Base-by-base conservation (phyloP, 495 filamentous ascomycete species). In the Neurospora sp. region DNA sequence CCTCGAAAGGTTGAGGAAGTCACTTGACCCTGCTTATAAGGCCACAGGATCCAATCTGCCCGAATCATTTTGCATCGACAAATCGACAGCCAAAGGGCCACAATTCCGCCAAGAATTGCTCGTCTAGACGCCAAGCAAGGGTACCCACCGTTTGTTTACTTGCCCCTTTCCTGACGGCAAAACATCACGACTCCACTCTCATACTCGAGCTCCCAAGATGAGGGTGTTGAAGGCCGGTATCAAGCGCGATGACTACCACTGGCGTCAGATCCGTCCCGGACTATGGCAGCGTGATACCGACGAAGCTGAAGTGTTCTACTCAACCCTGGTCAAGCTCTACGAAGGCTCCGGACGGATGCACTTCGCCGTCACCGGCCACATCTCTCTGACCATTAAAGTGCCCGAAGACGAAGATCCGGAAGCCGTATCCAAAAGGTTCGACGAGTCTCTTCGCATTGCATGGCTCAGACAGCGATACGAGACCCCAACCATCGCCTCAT, bases 301-400 rank as follows among this genome's bases (percentile, higher is more conserved):
- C 72, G 85, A 86, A 69, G 78, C 75, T 1, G 85, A 87, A 73
- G 77, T 77, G 48, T 82, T 83, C 42, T 87, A 86, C 70, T 78
- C 78, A 0, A 73, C 79, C 3, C 70, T 85, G 24, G 75, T 77
- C 3, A 83, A 82, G 71, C 71, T 74, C 9, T 85, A 80, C 59
- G 79, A 81, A 36, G 82, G 82, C 5, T 84, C 76, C 69, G 83
- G 81, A 2, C 79, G 80, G 2, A 80, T 77, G 70, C 82, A 79
- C 72, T 86, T 86, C 71, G 80, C 80, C n/a, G 82, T 84, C 69
- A 76, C 76, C 3, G 73, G 75, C 4, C 81, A 79, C 69, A 45
- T 82, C n/a, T 77, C 81, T 0, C 2, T 79, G 36, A 72, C 36
- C 13, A 76, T 71, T 28, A 66, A 66, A 15, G 69, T 69, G 31